Evolutionary conservation across 352 stramenopile genomes (phyloP).

Genomic region (Phytophthora rubi): DNA sequence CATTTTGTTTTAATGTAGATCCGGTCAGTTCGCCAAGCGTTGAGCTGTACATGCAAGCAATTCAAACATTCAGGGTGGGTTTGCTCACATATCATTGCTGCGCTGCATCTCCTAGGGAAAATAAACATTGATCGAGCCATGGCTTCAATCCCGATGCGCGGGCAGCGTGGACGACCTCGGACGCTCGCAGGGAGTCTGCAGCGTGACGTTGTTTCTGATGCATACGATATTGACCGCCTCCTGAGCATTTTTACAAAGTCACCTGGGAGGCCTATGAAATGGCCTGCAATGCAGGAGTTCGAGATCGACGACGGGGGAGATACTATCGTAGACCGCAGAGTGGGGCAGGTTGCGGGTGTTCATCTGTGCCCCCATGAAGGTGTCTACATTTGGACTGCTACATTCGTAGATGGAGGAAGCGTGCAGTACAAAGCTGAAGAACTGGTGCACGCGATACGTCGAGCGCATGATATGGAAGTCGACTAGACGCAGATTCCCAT

Average conservation of each 20-base stretch:
- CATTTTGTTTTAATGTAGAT: neutral
- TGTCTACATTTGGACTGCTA: conserved; percentile 9
- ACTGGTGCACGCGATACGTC: conserved; percentile 6
- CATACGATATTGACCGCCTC: conserved; percentile 1
- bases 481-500: neutral
- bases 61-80: conserved; percentile 10
- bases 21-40: neutral
- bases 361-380: conserved; percentile 2
- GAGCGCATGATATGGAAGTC: conserved; percentile 2
- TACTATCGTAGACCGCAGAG: neutral
- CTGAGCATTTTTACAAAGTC: neutral
- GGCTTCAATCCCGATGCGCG: conserved; percentile 4
- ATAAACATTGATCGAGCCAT: conserved; percentile 3
- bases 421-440: conserved; percentile 5
- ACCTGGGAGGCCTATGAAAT: conserved; percentile 6
- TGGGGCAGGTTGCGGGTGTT: conserved; percentile 9
- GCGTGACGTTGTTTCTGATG: neutral
- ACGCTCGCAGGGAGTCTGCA: neutral
- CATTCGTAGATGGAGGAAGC: conserved; percentile 9
- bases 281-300: conserved; percentile 12
- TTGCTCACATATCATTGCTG: conserved; percentile 12
- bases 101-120: conserved; percentile 13
- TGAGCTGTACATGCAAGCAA: conserved; percentile 10
- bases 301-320: neutral
- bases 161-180: conserved; percentile 1